Base-by-base conservation (phyloP, 164 flowering plant species). In the Aristolochia fimbriata region DNA sequence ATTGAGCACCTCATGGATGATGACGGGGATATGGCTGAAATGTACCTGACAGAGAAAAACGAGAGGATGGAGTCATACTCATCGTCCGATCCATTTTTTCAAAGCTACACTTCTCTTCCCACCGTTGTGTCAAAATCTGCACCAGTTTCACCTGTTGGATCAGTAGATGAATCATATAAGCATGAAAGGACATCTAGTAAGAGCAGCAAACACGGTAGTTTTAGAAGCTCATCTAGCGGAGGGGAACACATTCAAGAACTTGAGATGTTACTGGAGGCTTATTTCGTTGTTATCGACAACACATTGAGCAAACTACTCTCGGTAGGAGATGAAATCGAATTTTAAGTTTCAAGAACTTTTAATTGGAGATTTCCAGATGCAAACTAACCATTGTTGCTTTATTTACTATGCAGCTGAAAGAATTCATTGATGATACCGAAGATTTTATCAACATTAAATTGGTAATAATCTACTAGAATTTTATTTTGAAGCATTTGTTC, bases 11-110 rank as follows among this genome's bases (percentile, higher is more conserved):
- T 94, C 45, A 94, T 91, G 97, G 87, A 94, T 69, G 99, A 94
- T 76, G 99, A 94, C 63, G 96, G 91, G 51, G 99, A 94, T 68
- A 94, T 94, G 99, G 97, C 97, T 49, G 99, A 88, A 78, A 88
- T 94, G 96, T 86, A 90, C 72, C 77, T 91, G 57, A 90, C 99
- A 0, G 93, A 85, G 76, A 94, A 94, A 83, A 94, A 88, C 70
- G 76, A 71, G 68, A 83, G 81, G 62, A 61, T 63, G 64, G 97
- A 93, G 48, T 77, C 70, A 22, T 68, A 71, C 57, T 45, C 77
- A 12, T 62, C 63, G 17, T 59, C 71, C 23, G 88, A 85, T 24
- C 56, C 57, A 51, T 63, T 65, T 72, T 33, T 66, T 50, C 77
- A 68, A 47, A 56, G 55, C 20, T 68, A 58, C 53, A 30, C 27